Conservation (phyloP, 768 basidiomycete genomes). For the Austroboletus eburneus region DNA sequence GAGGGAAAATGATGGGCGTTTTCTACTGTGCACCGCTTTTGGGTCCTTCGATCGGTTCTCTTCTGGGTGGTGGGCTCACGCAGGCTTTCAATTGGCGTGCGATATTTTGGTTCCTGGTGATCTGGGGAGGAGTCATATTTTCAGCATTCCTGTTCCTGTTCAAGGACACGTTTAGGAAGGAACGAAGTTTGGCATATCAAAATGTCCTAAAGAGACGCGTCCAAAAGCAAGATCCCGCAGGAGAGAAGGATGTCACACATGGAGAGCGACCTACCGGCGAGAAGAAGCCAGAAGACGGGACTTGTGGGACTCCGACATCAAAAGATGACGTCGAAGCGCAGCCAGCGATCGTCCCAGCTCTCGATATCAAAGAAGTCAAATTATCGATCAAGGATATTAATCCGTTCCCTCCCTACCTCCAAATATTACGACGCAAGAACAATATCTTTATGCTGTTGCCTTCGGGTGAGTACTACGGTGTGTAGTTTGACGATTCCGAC, state of each 20-base stretch:
- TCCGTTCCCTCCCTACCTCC: constrained; percentile 58
- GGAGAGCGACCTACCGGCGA: neutral
- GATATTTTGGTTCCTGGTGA: constrained; percentile 80
- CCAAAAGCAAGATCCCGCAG: constrained; percentile 15
- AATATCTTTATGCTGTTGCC: constrained; percentile 57
- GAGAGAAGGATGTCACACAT: neutral
- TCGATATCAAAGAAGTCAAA: constrained; percentile 37
- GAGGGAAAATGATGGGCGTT: constrained; percentile 78
- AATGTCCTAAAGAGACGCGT: constrained; percentile 48
- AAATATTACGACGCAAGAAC: constrained; percentile 58
- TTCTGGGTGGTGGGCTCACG: constrained; percentile 68
- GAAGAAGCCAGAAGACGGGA: constrained; percentile 2
- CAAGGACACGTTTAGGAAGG: constrained; percentile 79
- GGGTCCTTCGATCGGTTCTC: constrained; percentile 64
- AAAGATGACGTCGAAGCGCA: constrained; percentile 25
- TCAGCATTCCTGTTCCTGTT: constrained; percentile 65
- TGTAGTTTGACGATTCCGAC: neutral
- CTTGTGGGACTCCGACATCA: neutral
- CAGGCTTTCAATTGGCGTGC: constrained; percentile 73
- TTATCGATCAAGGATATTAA: constrained; percentile 69
- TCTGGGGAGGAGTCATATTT: constrained; percentile 53
- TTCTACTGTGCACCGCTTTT: constrained; percentile 79
- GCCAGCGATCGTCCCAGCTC: constrained; percentile 5
- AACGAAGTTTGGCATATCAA: constrained; percentile 81
- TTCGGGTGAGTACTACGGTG: constrained; percentile 24